Conservation (phyloP, 2,329 filamentous ascomycete genomes). For the Dothistroma pini region DNA sequence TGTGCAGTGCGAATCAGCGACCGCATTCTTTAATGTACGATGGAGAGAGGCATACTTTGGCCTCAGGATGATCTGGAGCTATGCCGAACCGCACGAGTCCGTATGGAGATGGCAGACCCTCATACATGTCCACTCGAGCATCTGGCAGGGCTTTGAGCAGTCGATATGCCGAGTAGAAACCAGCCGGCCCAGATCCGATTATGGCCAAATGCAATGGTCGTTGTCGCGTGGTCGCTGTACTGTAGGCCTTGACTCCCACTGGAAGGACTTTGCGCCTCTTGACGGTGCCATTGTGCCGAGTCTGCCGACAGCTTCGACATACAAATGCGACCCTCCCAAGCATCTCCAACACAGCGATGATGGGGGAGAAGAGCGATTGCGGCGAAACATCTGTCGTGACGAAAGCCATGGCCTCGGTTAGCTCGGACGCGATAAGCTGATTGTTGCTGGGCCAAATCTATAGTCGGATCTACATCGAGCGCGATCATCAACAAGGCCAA, state of each 20-base stretch:
- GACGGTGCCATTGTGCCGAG: slow-evolving; percentile 18
- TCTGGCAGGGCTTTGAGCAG: slow-evolving; percentile 71
- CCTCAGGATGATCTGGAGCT: slow-evolving; percentile 96
- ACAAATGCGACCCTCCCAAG: slow-evolving; percentile 16
- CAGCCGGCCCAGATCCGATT: slow-evolving; percentile 85
- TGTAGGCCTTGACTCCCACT: slow-evolving; percentile 20
- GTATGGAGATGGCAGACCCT: slow-evolving; percentile 86
- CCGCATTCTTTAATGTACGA: background rate
- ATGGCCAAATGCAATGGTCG: slow-evolving; percentile 70
- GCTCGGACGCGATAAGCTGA: background rate
- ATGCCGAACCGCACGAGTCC: slow-evolving; percentile 91
- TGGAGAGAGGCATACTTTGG: slow-evolving; percentile 64
- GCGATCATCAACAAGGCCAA: too few relatives aligned
- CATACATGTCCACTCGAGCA: slow-evolving; percentile 89
- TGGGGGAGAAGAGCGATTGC: background rate
- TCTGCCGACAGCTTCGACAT: slow-evolving; percentile 20
- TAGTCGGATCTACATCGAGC: too few relatives aligned
- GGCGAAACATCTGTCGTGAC: slow-evolving; percentile 2
- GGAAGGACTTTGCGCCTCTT: slow-evolving; percentile 7
- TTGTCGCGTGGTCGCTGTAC: slow-evolving; percentile 35
- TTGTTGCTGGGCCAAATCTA: background rate
- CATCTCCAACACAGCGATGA: slow-evolving; percentile 7
- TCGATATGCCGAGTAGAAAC: slow-evolving; percentile 89
- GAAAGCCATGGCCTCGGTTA: background rate
- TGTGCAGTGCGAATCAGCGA: slow-evolving; percentile 25